Evolutionary conservation across 306 rosid species (phyloP), one percentile per base, ranked within the genome.

Genomic region (Cicer arietinum): DNA sequence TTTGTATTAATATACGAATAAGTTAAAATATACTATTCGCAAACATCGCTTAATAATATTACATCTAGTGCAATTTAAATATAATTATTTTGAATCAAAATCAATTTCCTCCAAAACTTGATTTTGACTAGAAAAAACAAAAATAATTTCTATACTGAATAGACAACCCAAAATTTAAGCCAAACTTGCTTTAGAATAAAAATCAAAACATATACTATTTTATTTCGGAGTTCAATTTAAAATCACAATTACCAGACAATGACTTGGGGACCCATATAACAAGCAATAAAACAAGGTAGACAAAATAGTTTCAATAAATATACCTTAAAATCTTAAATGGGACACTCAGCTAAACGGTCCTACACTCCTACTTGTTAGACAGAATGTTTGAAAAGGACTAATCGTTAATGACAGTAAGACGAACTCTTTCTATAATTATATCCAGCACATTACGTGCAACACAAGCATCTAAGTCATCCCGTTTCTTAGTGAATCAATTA

Each of bases 281-380:
- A 67, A 58, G 66, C 42, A 57, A 81, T 71, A 14, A 71, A 68
- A 73, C 74, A 74, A 53, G 20, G 47, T 25, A 9, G 58, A 18
- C 41, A 18, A 18, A 56, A 18, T 46, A 4, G 4, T 47, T 9
- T 60, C 20, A 7, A 64, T 75, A 54, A 25, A 25, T 25, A 25
- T 25, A 25, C 30, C 30, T 25, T 16, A 50, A 25, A 72, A 25
- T 52, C 40, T 14, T 10, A 6, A 57, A 30, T 6, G 43, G 50
- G 16, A 44, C 40, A 14, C 20, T 22, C 54, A 17, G 22, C 62
- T 40, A n/a, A 59, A 71, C n/a, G 71, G 73, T 62, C 67, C 67
- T 39, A 17, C 58, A 16, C 20, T 40, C 12, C 2, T 17, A 18
- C 12, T 35, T 52, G 22, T 4, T 37, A n/a, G 44, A 44, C 65